A percentile compares a stretch with the other conserved stretches of the same genome.
Evolutionary conservation across 1,284 basidiomycete species (phyloP).

Genomic region (Anthracocystis walkeri): DNA sequence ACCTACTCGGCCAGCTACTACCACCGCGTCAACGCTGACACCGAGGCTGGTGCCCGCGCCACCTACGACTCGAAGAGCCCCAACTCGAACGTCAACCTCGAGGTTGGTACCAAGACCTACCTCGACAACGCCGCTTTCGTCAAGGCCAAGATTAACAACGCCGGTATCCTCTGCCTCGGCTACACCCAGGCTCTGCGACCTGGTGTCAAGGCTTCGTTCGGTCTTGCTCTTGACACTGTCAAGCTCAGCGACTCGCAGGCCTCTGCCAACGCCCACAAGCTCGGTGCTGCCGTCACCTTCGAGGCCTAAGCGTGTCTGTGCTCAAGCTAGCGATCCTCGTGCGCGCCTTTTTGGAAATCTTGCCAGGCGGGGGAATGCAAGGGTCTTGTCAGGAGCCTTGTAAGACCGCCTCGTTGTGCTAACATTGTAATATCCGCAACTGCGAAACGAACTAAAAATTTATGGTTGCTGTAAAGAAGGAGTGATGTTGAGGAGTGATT

Average conservation of each 20-base stretch:
- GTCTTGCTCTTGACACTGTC: constrained; percentile 71
- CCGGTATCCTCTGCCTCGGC: constrained; percentile 70
- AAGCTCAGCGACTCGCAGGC: constrained; percentile 68
- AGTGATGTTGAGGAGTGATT: not conserved
- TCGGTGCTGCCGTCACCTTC: constrained; percentile 74
- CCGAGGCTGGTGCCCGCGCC: constrained; percentile 90
- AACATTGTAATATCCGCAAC: constrained; percentile 34
- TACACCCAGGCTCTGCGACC: constrained; percentile 73
- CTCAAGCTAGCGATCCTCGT: constrained; percentile 13
- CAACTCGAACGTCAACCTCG: constrained; percentile 86
- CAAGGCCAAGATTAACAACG: constrained; percentile 99
- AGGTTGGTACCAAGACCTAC: constrained; percentile 92
- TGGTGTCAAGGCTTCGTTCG: constrained; percentile 93
- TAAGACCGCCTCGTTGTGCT: not conserved
- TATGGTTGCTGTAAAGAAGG: not conserved
- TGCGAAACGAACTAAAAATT: constrained; percentile 24
- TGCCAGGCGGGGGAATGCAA: not conserved
- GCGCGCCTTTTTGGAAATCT: constrained; percentile 11
- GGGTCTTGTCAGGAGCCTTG: not conserved
- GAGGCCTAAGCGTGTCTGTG: constrained; percentile 67
- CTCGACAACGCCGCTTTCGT: constrained; percentile 90
- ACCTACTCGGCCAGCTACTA: constrained; percentile 97
- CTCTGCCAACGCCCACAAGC: constrained; percentile 72
- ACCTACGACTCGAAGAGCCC: constrained; percentile 91
- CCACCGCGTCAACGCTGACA: constrained; percentile 93